These are phyloP conservation scores for Lentinus brumalis DNA, from an alignment of 768 basidiomycete genomes.

Conservation along the genomic window DNA sequence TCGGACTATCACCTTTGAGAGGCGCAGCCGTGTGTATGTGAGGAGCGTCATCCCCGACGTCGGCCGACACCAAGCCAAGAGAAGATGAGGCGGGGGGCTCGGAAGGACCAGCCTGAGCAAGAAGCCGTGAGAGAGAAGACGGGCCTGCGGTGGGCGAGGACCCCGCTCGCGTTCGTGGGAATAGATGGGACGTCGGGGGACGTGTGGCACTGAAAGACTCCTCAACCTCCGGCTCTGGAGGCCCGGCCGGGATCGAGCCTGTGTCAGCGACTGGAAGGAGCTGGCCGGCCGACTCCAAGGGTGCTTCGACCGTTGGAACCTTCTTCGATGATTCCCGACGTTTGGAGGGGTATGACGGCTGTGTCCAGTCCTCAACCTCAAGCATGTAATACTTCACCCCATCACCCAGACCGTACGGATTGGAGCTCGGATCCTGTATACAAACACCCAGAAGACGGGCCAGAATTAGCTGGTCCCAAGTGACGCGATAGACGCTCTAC, in stretches of 20 bases:
- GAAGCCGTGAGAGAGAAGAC: conserved; percentile 75
- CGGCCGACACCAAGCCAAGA: conserved; percentile 8
- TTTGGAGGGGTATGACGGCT: conserved; percentile 63
- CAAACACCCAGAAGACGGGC: conserved; percentile 5
- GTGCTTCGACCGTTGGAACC: conserved; percentile 31
- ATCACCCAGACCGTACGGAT: conserved; percentile 87
- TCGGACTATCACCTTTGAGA: conserved; percentile 1
- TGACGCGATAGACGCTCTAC: not conserved
- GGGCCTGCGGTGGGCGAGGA: conserved; percentile 72
- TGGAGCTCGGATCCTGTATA: conserved; percentile 72
- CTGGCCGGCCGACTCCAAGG: conserved; percentile 8
- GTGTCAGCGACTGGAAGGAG: conserved; percentile 27
- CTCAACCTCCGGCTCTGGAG: conserved; percentile 71
- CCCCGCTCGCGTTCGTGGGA: conserved; percentile 65
- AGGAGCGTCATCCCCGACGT: not conserved
- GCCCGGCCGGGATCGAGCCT: conserved; percentile 56
- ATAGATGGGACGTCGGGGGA: conserved; percentile 67
- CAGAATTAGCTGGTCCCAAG: not conserved
- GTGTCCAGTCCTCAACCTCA: conserved; percentile 93
- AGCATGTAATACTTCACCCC: conserved; percentile 94
- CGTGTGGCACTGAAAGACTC: conserved; percentile 68
- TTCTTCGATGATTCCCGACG: conserved; percentile 58
- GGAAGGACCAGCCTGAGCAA: conserved; percentile 62
- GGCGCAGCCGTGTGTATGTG: not conserved
- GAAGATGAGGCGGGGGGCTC: conserved; percentile 1